Evolutionary conservation across 805 yeast genomes (phyloP).

Genomic region (Candida nanaspora): DNA sequence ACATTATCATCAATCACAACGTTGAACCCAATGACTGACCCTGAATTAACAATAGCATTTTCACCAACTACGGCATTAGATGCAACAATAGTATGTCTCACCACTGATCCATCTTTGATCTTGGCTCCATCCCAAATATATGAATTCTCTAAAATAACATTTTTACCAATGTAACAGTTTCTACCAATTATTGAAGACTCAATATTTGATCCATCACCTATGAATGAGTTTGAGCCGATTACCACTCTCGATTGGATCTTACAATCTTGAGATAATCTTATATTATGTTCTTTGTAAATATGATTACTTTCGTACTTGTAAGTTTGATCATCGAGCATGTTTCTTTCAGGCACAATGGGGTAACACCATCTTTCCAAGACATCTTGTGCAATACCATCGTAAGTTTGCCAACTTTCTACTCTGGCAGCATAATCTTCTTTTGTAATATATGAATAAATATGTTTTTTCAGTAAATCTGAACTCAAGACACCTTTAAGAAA

Average conservation of each 20-base stretch:
- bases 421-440: conserved; percentile 83
- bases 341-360: conserved; percentile 85
- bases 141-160: conserved; percentile 63
- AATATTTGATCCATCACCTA: conserved; percentile 69
- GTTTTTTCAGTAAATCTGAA: conserved; percentile 83
- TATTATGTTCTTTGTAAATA: conserved; percentile 81
- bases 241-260: conserved; percentile 73
- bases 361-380: conserved; percentile 87
- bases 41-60: conserved; percentile 50
- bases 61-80: conserved; percentile 47
- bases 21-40: conserved; percentile 71
- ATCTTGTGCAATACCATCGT: conserved; percentile 86
- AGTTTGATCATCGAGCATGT: conserved; percentile 61
- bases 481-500: conserved; percentile 87
- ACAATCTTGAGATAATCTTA: conserved; percentile 92
- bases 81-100: conserved; percentile 69
- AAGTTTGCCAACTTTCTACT: conserved; percentile 92
- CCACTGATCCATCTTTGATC: conserved; percentile 55
- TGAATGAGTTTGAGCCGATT: conserved; percentile 67
- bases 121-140: conserved; percentile 82
- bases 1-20: conserved; percentile 57
- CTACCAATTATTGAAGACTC: conserved; percentile 78
- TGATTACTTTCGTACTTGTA: conserved; percentile 79
- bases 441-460: conserved; percentile 81
- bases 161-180: conserved; percentile 75